Evolutionary conservation across 768 basidiomycete species (phyloP).

Genomic region (Lactarius vividus): DNA sequence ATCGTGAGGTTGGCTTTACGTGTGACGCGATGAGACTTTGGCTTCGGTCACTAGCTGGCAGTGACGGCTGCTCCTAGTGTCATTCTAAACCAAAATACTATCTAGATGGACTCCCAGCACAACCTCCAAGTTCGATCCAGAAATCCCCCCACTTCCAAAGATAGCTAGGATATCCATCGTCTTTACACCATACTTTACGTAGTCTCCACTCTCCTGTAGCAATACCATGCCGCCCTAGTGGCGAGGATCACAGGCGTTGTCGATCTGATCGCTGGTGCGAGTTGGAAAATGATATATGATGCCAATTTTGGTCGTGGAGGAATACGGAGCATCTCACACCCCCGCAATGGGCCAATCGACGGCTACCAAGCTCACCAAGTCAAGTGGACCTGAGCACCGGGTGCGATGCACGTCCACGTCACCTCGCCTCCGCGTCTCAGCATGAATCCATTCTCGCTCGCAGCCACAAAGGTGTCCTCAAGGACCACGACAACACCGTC

Average conservation of each 20-base stretch:
- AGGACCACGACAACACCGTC: constrained; percentile 27
- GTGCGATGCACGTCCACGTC: constrained; percentile 44
- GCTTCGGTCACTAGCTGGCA: not conserved
- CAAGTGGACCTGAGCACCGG: constrained; percentile 37
- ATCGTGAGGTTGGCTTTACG: no score
- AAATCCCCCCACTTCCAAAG: no score
- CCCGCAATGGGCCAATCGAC: no score
- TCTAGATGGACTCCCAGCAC: not conserved
- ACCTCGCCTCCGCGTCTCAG: constrained; percentile 36
- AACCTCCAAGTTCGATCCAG: no score
- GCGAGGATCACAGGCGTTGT: not conserved
- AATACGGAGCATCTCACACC: not conserved
- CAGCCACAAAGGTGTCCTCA: constrained; percentile 42
- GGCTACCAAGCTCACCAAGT: constrained; percentile 24
- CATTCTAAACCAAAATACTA: no score
- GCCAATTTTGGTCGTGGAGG: not conserved
- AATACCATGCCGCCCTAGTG: no score
- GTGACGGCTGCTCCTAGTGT: no score
- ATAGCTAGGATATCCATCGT: no score
- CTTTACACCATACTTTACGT: not conserved
- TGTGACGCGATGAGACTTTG: no score
- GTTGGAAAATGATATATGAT: not conserved
- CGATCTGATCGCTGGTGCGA: no score
- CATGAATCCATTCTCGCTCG: constrained; percentile 54
- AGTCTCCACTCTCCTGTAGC: not conserved